phyloP scores from a whole-genome alignment of 73 alveolate genomes.

The Tetrahymena borealis region DNA sequence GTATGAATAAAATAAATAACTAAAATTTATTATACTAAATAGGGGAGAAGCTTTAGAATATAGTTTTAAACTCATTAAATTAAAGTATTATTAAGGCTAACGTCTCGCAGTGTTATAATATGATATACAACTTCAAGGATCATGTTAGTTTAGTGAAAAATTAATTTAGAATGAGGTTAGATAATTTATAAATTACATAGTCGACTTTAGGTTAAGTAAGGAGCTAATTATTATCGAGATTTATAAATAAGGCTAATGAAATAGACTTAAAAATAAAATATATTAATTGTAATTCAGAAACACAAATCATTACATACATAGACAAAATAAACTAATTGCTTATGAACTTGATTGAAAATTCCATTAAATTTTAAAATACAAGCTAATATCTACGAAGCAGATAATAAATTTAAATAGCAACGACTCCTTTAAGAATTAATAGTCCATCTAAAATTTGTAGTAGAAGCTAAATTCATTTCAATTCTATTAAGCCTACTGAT shows the following conservation, averaged over 20 bases:
- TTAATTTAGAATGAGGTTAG: background rate
- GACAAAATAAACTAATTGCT: background rate
- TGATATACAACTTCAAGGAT: background rate
- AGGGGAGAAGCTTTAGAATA: background rate
- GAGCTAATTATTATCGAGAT: background rate
- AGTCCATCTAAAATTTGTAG: background rate
- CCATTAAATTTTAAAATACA: background rate
- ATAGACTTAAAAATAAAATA: background rate
- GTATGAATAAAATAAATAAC: too few relatives aligned
- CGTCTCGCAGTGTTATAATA: background rate
- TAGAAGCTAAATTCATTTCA: background rate
- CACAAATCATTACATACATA: background rate
- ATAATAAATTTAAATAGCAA: background rate
- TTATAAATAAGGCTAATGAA: background rate
- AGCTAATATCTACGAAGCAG: background rate
- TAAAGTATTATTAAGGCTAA: background rate
- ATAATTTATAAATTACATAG: background rate
- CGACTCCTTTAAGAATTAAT: background rate
- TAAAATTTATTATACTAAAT: too few relatives aligned
- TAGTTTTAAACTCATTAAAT: background rate
- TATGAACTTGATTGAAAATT: background rate
- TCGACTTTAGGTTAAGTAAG: background rate
- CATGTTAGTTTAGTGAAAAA: background rate
- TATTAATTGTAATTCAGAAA: background rate
- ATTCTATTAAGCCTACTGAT: background rate